phyloP scores from a whole-genome alignment of 1,139 yeast species.

The Scheffersomyces quercinus region DNA sequence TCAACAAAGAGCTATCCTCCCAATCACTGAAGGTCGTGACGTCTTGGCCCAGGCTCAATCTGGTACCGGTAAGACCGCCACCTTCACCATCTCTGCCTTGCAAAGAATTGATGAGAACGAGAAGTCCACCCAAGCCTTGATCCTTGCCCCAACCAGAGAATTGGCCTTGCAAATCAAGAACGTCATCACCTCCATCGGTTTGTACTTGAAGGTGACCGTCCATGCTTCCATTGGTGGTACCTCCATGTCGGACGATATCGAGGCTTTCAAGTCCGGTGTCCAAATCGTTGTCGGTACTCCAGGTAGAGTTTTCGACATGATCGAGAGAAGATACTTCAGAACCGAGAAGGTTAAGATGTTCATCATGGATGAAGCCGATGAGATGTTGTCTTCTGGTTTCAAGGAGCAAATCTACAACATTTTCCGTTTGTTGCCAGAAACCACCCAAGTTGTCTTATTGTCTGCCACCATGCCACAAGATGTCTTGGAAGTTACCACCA shows the following conservation, averaged over 20 bases:
- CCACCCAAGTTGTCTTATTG: slow-evolving; percentile 93
- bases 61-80: slow-evolving; percentile 99
- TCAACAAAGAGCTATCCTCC: slow-evolving; percentile 97
- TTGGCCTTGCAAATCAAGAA: slow-evolving; percentile 97
- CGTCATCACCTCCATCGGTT: slow-evolving; percentile 91
- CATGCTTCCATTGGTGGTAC: slow-evolving; percentile 99
- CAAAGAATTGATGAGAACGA: slow-evolving; percentile 84
- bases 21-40: slow-evolving; percentile 95
- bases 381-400: slow-evolving; percentile 96
- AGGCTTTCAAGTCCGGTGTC: slow-evolving; percentile 88
- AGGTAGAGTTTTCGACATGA: slow-evolving; percentile 98
- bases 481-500: slow-evolving; percentile 93
- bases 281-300: slow-evolving; percentile 99
- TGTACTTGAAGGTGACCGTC: slow-evolving; percentile 89
- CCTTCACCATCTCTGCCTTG: slow-evolving; percentile 95
- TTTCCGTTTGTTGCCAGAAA: slow-evolving; percentile 89
- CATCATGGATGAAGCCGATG: slow-evolving; percentile 99
- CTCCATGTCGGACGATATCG: slow-evolving; percentile 85
- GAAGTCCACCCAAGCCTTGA: slow-evolving; percentile 88
- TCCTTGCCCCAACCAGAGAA: slow-evolving; percentile 98
- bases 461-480: slow-evolving; percentile 98
- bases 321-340: slow-evolving; percentile 87
- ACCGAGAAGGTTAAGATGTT: slow-evolving; percentile 94
- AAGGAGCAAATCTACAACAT: slow-evolving; percentile 97
- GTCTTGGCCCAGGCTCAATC: slow-evolving; percentile 99